Evolutionary conservation across 768 basidiomycete genomes (phyloP).

Genomic region (Panaeolus papilionaceus): DNA sequence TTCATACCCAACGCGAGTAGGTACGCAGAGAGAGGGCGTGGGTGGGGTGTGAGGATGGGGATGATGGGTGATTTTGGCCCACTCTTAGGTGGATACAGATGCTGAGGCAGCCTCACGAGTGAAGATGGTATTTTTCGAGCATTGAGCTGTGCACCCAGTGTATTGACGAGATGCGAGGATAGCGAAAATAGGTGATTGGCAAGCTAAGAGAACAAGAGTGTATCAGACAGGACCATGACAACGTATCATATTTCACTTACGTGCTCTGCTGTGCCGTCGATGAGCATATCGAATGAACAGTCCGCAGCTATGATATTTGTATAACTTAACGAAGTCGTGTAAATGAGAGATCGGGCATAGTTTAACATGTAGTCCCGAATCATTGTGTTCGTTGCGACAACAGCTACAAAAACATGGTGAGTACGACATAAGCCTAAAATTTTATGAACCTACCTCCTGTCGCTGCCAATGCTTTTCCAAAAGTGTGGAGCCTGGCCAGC

Average conservation of each 20-base stretch:
- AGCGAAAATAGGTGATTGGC: conserved; percentile 49
- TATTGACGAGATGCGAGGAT: conserved; percentile 46
- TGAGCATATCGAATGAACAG: conserved; percentile 81
- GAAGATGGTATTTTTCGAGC: conserved; percentile 37
- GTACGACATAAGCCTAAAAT: background rate
- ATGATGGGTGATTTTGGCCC: conserved; percentile 71
- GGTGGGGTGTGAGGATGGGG: conserved; percentile 79
- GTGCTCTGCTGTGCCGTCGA: conserved; percentile 65
- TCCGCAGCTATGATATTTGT: conserved; percentile 78
- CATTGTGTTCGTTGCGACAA: conserved; percentile 72
- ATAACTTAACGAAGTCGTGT: conserved; percentile 85
- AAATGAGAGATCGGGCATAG: conserved; percentile 90
- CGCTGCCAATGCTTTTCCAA: conserved; percentile 89
- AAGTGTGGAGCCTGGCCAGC: conserved; percentile 84
- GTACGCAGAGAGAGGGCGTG: conserved; percentile 76
- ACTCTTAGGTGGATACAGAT: conserved; percentile 39
- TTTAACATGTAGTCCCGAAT: conserved; percentile 89
- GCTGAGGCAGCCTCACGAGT: conserved; percentile 44
- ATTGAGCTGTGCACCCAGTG: conserved; percentile 37
- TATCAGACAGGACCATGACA: background rate
- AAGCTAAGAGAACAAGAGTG: conserved; percentile 28
- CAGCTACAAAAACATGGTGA: conserved; percentile 51
- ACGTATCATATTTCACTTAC: conserved; percentile 42
- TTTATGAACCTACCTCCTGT: conserved; percentile 74
- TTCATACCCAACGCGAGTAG: conserved; percentile 63